Percentiles rank a stretch among this genome's conserved stretches.
phyloP scores from a whole-genome alignment of 2,329 filamentous ascomycete species.

The Pyricularia sp. region DNA sequence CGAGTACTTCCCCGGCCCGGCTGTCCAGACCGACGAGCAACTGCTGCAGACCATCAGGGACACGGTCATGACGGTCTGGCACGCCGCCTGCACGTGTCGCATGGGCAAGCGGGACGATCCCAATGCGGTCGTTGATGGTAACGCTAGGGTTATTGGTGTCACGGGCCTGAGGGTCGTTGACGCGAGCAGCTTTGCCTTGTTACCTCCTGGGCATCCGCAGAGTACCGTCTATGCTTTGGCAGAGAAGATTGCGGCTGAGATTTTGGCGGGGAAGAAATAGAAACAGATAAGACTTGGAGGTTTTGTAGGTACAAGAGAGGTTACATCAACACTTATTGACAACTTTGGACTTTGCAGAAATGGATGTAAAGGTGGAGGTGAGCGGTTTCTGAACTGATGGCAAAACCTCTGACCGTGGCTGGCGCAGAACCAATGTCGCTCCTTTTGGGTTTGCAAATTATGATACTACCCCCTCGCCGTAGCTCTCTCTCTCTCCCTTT shows the following conservation, averaged over 20 bases:
- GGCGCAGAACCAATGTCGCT: too few relatives aligned
- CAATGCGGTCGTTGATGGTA: constrained; percentile 10
- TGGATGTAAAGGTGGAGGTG: too few relatives aligned
- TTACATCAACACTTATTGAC: too few relatives aligned
- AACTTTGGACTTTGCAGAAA: too few relatives aligned
- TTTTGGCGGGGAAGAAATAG: constrained; percentile 2
- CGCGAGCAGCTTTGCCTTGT: constrained; percentile 10
- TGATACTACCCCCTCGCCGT: too few relatives aligned
- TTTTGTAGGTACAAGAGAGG: too few relatives aligned
- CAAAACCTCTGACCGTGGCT: too few relatives aligned
- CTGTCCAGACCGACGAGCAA: constrained; percentile 1
- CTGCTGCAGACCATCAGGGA: not conserved
- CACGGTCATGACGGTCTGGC: constrained; percentile 10
- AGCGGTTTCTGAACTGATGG: too few relatives aligned
- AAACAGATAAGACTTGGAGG: not conserved
- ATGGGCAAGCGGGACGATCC: constrained; percentile 19
- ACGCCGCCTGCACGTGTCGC: constrained; percentile 19
- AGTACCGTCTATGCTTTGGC: constrained; percentile 14
- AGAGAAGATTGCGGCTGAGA: constrained; percentile 15
- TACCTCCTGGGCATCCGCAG: constrained; percentile 13
- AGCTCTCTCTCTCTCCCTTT: too few relatives aligned
- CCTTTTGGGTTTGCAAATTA: too few relatives aligned
- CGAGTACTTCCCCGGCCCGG: not conserved
- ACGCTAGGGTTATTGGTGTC: constrained; percentile 13
- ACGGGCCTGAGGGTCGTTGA: constrained; percentile 13